These are phyloP conservation scores for Fusarium tanahbumbuense DNA, from an alignment of 2,329 filamentous ascomycete species.

Conservation along the genomic window DNA sequence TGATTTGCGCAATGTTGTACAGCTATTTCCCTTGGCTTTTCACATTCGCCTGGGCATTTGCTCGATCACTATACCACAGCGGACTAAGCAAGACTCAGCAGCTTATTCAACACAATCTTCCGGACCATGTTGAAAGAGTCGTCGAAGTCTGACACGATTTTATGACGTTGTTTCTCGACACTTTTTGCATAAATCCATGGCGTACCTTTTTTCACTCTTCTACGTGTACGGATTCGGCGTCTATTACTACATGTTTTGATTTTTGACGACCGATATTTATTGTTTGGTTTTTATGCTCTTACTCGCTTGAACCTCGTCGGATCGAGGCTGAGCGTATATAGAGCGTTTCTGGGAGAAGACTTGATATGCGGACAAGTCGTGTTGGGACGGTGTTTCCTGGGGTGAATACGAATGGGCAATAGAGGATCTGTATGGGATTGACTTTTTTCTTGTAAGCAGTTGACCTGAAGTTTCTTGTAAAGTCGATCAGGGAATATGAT, in stretches of 20 bases:
- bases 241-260: conserved; percentile 17
- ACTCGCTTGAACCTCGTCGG: conserved; percentile 11
- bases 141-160: conserved; percentile 45
- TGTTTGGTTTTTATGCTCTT: background rate
- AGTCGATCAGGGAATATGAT: background rate
- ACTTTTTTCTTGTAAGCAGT: conserved; percentile 1
- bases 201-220: conserved; percentile 29
- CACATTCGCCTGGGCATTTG: conserved; percentile 50
- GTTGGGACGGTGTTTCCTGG: conserved; percentile 13
- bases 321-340: background rate
- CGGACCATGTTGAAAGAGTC: conserved; percentile 43
- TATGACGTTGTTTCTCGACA: conserved; percentile 33
- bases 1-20: conserved; percentile 63
- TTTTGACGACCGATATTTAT: conserved; percentile 21
- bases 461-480: conserved; percentile 2
- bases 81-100: conserved; percentile 46
- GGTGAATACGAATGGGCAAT: conserved; percentile 9
- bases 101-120: conserved; percentile 42
- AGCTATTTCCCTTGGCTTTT: conserved; percentile 63
- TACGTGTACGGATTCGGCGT: conserved; percentile 22
- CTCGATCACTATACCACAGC: conserved; percentile 49
- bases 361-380: background rate
- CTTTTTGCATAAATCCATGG: conserved; percentile 30
- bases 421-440: conserved; percentile 4
- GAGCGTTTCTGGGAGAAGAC: background rate